Percentiles rank a stretch among this genome's conserved stretches.
Conservation (phyloP, 2,329 filamentous ascomycete genomes). For the Rugonectria rugulosa region DNA sequence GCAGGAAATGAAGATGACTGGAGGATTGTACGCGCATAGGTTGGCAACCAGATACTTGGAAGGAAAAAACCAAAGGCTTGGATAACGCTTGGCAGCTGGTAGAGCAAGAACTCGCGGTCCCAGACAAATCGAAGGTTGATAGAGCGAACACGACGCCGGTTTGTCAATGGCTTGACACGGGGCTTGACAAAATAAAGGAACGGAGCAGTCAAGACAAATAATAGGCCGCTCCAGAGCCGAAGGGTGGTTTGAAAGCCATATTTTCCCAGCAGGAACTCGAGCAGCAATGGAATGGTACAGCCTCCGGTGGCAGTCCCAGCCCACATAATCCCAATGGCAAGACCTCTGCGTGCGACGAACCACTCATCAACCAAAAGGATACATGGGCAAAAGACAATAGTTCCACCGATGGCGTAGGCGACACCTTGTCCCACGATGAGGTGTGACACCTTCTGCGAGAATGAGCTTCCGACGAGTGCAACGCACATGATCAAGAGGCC, state of each 20-base stretch:
- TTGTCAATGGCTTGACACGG: not conserved
- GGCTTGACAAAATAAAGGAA: slow-evolving; percentile 8
- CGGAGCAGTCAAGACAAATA: not conserved
- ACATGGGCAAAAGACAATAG: not conserved
- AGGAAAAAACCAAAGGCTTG: slow-evolving; percentile 5
- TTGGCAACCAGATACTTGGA: not conserved
- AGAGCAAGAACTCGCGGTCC: not conserved
- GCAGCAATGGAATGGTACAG: not conserved
- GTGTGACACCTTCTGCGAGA: not conserved
- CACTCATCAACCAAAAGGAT: slow-evolving; percentile 2
- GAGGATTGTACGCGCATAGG: slow-evolving; percentile 1
- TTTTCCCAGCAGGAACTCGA: not conserved
- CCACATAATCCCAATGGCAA: not conserved
- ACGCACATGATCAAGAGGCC: slow-evolving; percentile 1
- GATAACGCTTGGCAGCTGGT: not conserved
- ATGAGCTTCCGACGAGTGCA: slow-evolving; percentile 1
- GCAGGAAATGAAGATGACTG: not conserved
- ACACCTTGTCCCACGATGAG: slow-evolving; percentile 2
- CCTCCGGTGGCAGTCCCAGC: not conserved
- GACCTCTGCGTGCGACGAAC: slow-evolving; percentile 2
- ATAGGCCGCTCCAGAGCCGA: not conserved
- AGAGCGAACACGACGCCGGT: not conserved
- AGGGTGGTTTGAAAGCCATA: not conserved
- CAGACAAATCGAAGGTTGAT: not conserved
- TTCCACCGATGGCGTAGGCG: not conserved